These are phyloP conservation scores for Camelina hispida DNA, from an alignment of 345 rosid species.

Conservation along the genomic window DNA sequence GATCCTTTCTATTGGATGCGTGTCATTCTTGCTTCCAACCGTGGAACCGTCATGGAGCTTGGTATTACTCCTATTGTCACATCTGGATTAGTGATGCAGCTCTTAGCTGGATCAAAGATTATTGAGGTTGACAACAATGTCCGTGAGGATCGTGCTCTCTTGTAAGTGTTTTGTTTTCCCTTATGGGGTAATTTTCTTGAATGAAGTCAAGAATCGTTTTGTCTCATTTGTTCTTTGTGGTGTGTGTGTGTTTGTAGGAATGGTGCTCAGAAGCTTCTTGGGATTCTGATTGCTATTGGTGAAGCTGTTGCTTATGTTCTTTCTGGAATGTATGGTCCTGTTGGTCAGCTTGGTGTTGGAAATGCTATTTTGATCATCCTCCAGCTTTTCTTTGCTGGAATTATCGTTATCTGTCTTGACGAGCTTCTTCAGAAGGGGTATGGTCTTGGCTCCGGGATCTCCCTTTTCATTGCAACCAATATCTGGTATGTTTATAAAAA, in stretches of 20 bases:
- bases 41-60: conserved; percentile 88
- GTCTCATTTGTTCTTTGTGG: not conserved
- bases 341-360: conserved; percentile 67
- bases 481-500: conserved; percentile 54
- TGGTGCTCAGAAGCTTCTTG: conserved; percentile 75
- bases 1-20: conserved; percentile 88
- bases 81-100: conserved; percentile 80
- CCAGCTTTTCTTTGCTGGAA: conserved; percentile 59
- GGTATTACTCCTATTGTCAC: conserved; percentile 85
- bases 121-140: conserved; percentile 79
- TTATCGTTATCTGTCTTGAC: conserved; percentile 65
- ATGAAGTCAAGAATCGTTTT: not conserved
- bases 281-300: conserved; percentile 70
- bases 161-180: conserved; percentile 50
- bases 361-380: conserved; percentile 51
- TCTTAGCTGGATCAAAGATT: conserved; percentile 78
- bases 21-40: conserved; percentile 75
- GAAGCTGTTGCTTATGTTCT: conserved; percentile 68
- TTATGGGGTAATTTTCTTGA: not conserved
- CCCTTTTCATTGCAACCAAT: conserved; percentile 74
- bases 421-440: conserved; percentile 74
- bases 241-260: conserved; percentile 45
- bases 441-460: conserved; percentile 73
- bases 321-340: conserved; percentile 74
- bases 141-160: conserved; percentile 77